These are phyloP conservation scores for Boletus speciosus DNA, from an alignment of 768 basidiomycete species.

Conservation along the genomic window DNA sequence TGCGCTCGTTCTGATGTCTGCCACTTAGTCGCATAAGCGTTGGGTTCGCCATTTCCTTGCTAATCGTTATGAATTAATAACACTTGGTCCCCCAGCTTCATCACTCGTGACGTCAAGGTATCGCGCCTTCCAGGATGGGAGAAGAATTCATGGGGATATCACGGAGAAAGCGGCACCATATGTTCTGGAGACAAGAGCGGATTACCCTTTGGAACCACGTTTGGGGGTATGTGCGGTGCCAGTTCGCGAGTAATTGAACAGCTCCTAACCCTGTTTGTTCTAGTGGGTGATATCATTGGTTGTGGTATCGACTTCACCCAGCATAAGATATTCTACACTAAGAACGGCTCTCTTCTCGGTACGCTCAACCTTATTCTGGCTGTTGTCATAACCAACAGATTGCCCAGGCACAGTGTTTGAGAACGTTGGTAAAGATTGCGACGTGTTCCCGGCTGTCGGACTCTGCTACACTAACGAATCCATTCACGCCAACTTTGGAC, in stretches of 20 bases:
- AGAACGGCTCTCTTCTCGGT: conserved; percentile 78
- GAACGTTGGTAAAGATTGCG: conserved; percentile 59
- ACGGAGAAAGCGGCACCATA: conserved; percentile 82
- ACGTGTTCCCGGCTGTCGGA: conserved; percentile 85
- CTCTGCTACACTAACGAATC: conserved; percentile 77
- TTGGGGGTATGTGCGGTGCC: conserved; percentile 58
- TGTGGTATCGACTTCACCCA: conserved; percentile 90
- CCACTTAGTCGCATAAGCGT: conserved; percentile 68
- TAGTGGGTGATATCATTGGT: conserved; percentile 85
- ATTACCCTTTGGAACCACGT: conserved; percentile 70
- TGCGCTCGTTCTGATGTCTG: conserved; percentile 14
- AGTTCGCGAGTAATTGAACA: background rate
- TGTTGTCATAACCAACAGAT: conserved; percentile 11
- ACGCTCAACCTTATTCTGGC: background rate
- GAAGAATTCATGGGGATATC: conserved; percentile 84
- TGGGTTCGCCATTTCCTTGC: conserved; percentile 49
- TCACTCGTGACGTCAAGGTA: conserved; percentile 59
- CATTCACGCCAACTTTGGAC: conserved; percentile 85
- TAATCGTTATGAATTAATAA: conserved; percentile 7
- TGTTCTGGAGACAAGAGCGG: conserved; percentile 75
- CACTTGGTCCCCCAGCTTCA: conserved; percentile 48
- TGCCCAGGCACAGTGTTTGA: conserved; percentile 64
- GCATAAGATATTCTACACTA: conserved; percentile 82
- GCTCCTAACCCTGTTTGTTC: conserved; percentile 4
- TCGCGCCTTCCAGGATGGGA: conserved; percentile 86